phyloP scores from a whole-genome alignment of 2,329 filamentous ascomycete genomes.

The Fusarium brevicatenulatum region DNA sequence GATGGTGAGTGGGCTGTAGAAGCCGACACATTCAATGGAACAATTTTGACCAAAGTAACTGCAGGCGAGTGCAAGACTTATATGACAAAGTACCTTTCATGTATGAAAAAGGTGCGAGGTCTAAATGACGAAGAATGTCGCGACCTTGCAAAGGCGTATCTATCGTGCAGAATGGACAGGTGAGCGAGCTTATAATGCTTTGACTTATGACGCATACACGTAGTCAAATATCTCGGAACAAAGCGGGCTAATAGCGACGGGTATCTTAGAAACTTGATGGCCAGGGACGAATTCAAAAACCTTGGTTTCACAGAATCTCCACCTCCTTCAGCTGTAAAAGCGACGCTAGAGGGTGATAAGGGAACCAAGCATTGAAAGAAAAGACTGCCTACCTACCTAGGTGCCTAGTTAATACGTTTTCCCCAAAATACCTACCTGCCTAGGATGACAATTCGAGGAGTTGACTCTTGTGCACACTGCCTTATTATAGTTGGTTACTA shows the following conservation, averaged over 20 bases:
- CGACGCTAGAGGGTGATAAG: conserved; percentile 49
- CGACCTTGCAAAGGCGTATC: conserved; percentile 85
- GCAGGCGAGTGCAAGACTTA: conserved; percentile 91
- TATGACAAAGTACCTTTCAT: conserved; percentile 86
- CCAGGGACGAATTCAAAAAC: conserved; percentile 93
- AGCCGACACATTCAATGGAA: background rate
- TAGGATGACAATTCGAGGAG: conserved; percentile 6
- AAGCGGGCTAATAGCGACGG: conserved; percentile 28
- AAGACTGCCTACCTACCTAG: conserved; percentile 25
- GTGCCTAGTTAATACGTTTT: background rate
- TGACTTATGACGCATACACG: conserved; percentile 21
- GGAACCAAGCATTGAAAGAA: conserved; percentile 51
- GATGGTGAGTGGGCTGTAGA: conserved; percentile 63
- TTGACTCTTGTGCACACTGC: background rate
- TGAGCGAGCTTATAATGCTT: conserved; percentile 60
- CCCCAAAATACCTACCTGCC: background rate
- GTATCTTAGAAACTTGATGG: conserved; percentile 84
- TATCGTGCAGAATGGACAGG: conserved; percentile 95
- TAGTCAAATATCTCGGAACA: conserved; percentile 21
- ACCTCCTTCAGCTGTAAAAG: conserved; percentile 33
- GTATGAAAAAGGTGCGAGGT: conserved; percentile 84
- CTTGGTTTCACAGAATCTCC: conserved; percentile 72
- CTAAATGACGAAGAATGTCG: conserved; percentile 90
- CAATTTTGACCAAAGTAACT: conserved; percentile 10
- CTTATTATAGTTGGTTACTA: background rate